These are phyloP conservation scores for Clitopilus hobsonii DNA, from an alignment of 768 basidiomycete species.

Conservation along the genomic window DNA sequence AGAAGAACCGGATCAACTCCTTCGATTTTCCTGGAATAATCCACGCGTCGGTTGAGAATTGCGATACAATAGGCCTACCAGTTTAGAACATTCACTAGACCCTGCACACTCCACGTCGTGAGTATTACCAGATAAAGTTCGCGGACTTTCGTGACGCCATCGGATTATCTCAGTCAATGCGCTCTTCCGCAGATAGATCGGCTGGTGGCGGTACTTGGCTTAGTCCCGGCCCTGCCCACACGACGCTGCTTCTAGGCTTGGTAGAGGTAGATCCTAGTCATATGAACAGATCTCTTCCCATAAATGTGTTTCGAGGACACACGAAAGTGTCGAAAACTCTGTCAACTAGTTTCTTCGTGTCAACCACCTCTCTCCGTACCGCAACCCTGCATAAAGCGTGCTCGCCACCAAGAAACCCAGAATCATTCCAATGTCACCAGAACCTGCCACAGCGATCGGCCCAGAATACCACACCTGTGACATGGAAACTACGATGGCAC, in stretches of 20 bases:
- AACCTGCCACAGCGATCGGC: slow-evolving; percentile 51
- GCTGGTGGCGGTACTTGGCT: background rate
- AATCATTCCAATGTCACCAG: slow-evolving; percentile 73
- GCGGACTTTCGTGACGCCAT: background rate
- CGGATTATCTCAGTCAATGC: background rate
- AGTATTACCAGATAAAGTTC: background rate
- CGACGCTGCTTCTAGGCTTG: background rate
- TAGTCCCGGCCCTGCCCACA: background rate
- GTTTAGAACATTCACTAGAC: background rate
- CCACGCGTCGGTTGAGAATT: slow-evolving; percentile 1
- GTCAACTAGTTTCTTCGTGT: background rate
- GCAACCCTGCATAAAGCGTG: slow-evolving; percentile 32
- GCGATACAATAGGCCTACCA: background rate
- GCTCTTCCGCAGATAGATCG: background rate
- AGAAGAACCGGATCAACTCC: background rate
- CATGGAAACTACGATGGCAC: slow-evolving; percentile 61
- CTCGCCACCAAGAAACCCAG: slow-evolving; percentile 47
- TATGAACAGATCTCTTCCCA: background rate
- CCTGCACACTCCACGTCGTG: background rate
- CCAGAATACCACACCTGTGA: slow-evolving; percentile 68
- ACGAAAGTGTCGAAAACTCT: too few relatives aligned
- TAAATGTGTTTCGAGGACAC: too few relatives aligned
- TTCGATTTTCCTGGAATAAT: background rate
- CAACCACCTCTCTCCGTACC: slow-evolving; percentile 11
- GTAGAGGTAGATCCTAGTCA: background rate